These are phyloP conservation scores for Friedmanniomyces endolithicus DNA, from an alignment of 495 filamentous ascomycete genomes.

Conservation along the genomic window DNA sequence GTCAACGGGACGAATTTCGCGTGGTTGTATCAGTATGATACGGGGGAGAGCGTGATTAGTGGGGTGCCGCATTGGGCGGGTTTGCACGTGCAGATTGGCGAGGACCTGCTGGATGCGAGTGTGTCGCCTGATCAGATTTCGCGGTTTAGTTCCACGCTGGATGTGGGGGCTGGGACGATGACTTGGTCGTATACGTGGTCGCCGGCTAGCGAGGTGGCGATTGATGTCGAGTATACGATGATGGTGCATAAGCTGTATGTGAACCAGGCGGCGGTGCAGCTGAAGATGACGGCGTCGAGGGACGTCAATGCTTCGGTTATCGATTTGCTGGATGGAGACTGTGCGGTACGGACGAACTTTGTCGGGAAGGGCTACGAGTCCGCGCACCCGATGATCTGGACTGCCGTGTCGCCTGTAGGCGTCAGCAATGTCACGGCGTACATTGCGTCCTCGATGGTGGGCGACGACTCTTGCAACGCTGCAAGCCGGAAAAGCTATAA, in stretches of 20 bases:
- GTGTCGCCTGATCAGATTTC: conserved; percentile 48
- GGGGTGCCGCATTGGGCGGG: conserved; percentile 62
- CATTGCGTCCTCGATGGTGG: conserved; percentile 40
- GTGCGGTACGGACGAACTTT: conserved; percentile 47
- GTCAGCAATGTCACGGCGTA: conserved; percentile 47
- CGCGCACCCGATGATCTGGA: conserved; percentile 40
- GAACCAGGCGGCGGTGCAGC: conserved; percentile 50
- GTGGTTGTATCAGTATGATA: conserved; percentile 61
- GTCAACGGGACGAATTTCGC: conserved; percentile 56
- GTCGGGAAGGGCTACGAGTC: conserved; percentile 37
- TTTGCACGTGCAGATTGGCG: conserved; percentile 46
- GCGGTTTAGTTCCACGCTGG: conserved; percentile 48
- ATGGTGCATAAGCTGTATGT: conserved; percentile 50
- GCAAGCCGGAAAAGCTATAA: conserved; percentile 34
- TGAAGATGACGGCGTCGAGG: conserved; percentile 40
- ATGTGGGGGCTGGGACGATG: conserved; percentile 49
- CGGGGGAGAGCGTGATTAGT: conserved; percentile 55
- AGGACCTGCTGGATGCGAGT: conserved; percentile 46
- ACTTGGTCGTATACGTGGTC: conserved; percentile 58
- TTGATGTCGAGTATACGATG: conserved; percentile 46
- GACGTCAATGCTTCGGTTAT: conserved; percentile 40
- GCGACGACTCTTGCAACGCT: conserved; percentile 34
- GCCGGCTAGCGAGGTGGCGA: conserved; percentile 37
- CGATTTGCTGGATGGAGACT: conserved; percentile 47
- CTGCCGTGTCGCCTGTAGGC: conserved; percentile 44